Evolutionary conservation across 495 filamentous ascomycete species (phyloP).

Genomic region (Penicillium malachiteum): DNA sequence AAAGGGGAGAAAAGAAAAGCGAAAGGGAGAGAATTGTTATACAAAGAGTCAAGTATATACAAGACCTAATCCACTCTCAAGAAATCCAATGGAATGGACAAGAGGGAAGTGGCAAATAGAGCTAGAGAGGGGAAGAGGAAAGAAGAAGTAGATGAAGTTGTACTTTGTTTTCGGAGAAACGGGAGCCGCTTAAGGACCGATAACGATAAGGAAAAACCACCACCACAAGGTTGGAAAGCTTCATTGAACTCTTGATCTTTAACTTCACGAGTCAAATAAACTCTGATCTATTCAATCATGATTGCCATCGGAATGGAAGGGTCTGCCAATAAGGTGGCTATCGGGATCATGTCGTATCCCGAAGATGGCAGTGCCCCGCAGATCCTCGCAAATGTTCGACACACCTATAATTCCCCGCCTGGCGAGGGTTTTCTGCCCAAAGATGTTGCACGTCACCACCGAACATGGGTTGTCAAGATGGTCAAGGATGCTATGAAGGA

Average conservation of each 20-base stretch:
- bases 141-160: slow-evolving; percentile 18
- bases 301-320: slow-evolving; percentile 94
- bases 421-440: slow-evolving; percentile 95
- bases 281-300: slow-evolving; percentile 39
- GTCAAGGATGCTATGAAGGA: slow-evolving; percentile 73
- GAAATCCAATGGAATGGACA: slow-evolving; percentile 2
- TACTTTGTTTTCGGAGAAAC: slow-evolving; percentile 25
- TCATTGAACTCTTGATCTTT: background rate
- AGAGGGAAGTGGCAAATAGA: slow-evolving; percentile 16
- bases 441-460: slow-evolving; percentile 91
- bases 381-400: slow-evolving; percentile 89
- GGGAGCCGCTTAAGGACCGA: slow-evolving; percentile 21
- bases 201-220: slow-evolving; percentile 26
- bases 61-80: background rate
- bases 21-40: background rate
- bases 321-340: slow-evolving; percentile 95
- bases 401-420: slow-evolving; percentile 89
- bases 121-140: slow-evolving; percentile 17
- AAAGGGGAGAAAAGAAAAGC: slow-evolving; percentile 10
- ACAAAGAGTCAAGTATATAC: background rate
- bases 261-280: background rate
- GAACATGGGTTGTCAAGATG: slow-evolving; percentile 75
- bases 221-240: background rate
- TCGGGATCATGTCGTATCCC: slow-evolving; percentile 87
- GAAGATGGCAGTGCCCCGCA: slow-evolving; percentile 57